These are phyloP conservation scores for Ophiostoma tasmaniense DNA, from an alignment of 2,329 filamentous ascomycete species.

Conservation along the genomic window DNA sequence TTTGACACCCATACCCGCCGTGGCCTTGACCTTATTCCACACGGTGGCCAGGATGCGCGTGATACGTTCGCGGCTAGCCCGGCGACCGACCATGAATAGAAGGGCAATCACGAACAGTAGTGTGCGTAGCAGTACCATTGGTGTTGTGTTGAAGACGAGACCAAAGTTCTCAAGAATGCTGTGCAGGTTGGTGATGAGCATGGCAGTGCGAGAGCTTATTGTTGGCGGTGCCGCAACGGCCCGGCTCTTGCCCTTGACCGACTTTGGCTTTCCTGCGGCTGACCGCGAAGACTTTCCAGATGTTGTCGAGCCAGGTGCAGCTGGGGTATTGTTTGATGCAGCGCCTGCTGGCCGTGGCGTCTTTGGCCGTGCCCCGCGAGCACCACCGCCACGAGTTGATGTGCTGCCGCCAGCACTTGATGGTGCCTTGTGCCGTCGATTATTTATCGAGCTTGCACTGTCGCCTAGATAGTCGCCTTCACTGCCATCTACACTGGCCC, in stretches of 20 bases:
- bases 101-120: slow-evolving; percentile 75
- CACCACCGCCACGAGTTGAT: slow-evolving; percentile 26
- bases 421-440: slow-evolving; percentile 54
- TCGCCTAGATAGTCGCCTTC: slow-evolving; percentile 11
- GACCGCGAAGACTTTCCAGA: not conserved
- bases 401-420: slow-evolving; percentile 27
- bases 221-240: slow-evolving; percentile 23
- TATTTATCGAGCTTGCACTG: slow-evolving; percentile 41
- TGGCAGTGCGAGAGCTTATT: slow-evolving; percentile 40
- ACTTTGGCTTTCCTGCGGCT: slow-evolving; percentile 8
- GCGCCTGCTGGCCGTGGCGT: not conserved
- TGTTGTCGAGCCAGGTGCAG: not conserved
- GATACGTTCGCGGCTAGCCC: slow-evolving; percentile 66
- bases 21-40: slow-evolving; percentile 75
- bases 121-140: slow-evolving; percentile 49
- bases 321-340: not conserved
- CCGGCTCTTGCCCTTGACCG: slow-evolving; percentile 11
- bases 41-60: slow-evolving; percentile 57
- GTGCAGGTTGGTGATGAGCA: slow-evolving; percentile 45
- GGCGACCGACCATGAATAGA: slow-evolving; percentile 64
- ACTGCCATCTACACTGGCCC: not conserved
- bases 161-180: slow-evolving; percentile 44
- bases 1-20: slow-evolving; percentile 93
- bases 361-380: slow-evolving; percentile 28
- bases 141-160: slow-evolving; percentile 46